These are phyloP conservation scores for Fusarium musae DNA, from an alignment of 2,329 filamentous ascomycete species.

Conservation along the genomic window DNA sequence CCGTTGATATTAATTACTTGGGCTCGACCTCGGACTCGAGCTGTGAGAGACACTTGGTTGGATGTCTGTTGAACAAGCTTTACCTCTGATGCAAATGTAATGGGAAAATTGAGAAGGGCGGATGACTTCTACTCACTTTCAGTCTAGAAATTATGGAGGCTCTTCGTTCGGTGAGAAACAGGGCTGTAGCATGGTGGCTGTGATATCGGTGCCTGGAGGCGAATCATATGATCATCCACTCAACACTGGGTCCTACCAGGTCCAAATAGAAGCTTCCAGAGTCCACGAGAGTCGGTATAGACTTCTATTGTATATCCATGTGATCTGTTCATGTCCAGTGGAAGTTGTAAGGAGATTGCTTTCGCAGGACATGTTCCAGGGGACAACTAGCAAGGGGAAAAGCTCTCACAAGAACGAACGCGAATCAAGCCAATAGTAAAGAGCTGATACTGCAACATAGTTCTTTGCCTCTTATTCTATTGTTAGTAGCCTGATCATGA, in stretches of 20 bases:
- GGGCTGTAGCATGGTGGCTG: too few relatives aligned
- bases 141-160: accelerated
- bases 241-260: accelerated
- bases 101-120: accelerated
- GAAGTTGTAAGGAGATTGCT: background rate
- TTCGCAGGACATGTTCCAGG: background rate
- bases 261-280: background rate
- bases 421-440: background rate
- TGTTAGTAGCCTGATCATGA: accelerated
- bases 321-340: accelerated
- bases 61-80: background rate
- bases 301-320: accelerated
- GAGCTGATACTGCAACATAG: accelerated
- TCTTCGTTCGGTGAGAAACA: background rate
- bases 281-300: accelerated
- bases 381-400: background rate
- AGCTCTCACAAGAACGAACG: background rate
- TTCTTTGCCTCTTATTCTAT: accelerated
- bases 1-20: background rate
- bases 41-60: background rate
- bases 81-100: accelerated
- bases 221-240: background rate
- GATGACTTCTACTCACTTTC: accelerated
- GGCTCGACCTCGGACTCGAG: background rate
- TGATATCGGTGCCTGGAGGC: background rate